Percentiles rank a stretch among this genome's conserved stretches.
Conservation (phyloP, 306 rosid species). For the Sophora flavescens region DNA sequence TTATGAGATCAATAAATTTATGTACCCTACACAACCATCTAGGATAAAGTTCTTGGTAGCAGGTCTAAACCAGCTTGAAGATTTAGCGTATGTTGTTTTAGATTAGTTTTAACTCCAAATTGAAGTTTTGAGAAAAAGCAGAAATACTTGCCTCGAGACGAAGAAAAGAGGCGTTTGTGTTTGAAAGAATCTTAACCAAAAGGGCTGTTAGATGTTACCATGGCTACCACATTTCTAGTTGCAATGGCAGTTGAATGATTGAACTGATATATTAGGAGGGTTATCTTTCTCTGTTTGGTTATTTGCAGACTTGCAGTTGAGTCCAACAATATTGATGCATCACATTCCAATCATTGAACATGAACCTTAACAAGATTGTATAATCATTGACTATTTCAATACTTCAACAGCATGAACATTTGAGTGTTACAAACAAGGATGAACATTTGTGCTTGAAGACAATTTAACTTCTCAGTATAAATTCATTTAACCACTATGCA, state of each 20-base stretch:
- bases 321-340: constrained; percentile 78
- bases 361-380: background rate
- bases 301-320: constrained; percentile 61
- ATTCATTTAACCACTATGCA: too few relatives aligned
- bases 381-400: background rate
- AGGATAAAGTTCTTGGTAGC: constrained; percentile 2
- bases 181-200: too few relatives aligned
- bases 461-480: too few relatives aligned
- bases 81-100: too few relatives aligned
- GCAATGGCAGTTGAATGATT: constrained; percentile 71
- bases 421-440: too few relatives aligned
- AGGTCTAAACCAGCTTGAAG: constrained; percentile 37
- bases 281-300: constrained; percentile 85
- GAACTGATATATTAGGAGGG: constrained; percentile 70
- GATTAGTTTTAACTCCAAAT: too few relatives aligned
- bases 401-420: constrained; percentile 25
- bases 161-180: too few relatives aligned
- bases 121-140: too few relatives aligned
- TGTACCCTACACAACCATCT: too few relatives aligned
- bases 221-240: constrained; percentile 77
- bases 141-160: too few relatives aligned
- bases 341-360: constrained; percentile 66
- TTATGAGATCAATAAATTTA: too few relatives aligned
- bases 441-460: too few relatives aligned
- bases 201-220: constrained; percentile 55